phyloP scores from a whole-genome alignment of 176 grass and related monocot genomes.

The Otatea glauca region DNA sequence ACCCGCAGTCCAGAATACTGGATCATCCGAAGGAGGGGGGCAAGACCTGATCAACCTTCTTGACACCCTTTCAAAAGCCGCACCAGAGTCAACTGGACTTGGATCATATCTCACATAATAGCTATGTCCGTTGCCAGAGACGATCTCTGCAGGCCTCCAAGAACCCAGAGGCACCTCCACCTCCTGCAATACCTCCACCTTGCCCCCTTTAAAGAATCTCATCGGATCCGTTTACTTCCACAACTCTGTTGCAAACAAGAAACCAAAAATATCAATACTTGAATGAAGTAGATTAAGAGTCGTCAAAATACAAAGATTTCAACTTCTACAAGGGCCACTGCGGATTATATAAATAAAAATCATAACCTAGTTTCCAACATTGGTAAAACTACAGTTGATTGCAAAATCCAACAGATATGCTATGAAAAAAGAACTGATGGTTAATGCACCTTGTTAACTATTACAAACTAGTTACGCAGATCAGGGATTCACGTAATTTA shows the following conservation, averaged over 20 bases:
- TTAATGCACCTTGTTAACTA: background rate
- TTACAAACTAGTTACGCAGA: background rate
- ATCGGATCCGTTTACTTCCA: slow-evolving; percentile 32
- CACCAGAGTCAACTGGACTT: background rate
- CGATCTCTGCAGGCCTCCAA: slow-evolving; percentile 64
- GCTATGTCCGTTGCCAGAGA: slow-evolving; percentile 59
- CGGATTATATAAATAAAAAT: background rate
- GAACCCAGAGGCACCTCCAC: slow-evolving; percentile 53
- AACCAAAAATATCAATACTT: background rate
- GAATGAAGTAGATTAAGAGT: background rate
- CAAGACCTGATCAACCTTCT: slow-evolving; percentile 63
- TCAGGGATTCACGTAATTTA: background rate
- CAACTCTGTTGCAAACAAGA: slow-evolving; percentile 17
- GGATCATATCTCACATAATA: slow-evolving; percentile 57
- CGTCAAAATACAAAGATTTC: background rate
- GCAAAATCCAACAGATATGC: background rate
- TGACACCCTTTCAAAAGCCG: slow-evolving; percentile 54
- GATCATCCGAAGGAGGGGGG: slow-evolving; percentile 36
- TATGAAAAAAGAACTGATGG: background rate
- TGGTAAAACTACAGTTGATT: slow-evolving; percentile 2
- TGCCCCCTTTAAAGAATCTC: slow-evolving; percentile 63
- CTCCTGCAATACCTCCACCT: slow-evolving; percentile 63
- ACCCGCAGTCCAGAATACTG: slow-evolving; percentile 43
- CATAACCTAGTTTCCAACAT: slow-evolving; percentile 17
- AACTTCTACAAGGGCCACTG: background rate